Percentiles rank a stretch among this genome's conserved stretches.
These are phyloP conservation scores for Aspergillus novofumigatus DNA, from an alignment of 2,329 filamentous ascomycete species.

Conservation along the genomic window DNA sequence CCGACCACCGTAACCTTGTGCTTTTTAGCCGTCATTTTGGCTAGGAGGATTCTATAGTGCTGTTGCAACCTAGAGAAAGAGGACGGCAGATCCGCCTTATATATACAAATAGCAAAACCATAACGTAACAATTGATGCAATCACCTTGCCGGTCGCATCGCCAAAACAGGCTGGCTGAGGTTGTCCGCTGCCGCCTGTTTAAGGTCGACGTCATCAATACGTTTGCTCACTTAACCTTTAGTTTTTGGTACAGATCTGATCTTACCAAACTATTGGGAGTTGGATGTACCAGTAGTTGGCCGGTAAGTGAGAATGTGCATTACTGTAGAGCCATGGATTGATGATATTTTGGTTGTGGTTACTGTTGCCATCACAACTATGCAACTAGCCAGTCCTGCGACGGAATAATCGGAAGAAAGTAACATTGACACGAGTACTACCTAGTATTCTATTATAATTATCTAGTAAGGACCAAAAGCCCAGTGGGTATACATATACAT, in stretches of 20 bases:
- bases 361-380: too few species aligned
- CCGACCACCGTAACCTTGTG: constrained; percentile 65
- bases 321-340: neutral
- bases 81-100: neutral
- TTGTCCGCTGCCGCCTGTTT: neutral
- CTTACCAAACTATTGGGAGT: neutral
- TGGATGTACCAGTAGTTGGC: too few species aligned
- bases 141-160: neutral
- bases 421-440: too few species aligned
- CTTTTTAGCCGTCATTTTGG: constrained; percentile 1
- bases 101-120: neutral
- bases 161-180: neutral
- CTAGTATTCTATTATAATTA: too few species aligned
- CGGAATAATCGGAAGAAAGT: too few species aligned
- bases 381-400: too few species aligned
- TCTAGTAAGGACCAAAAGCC: too few species aligned
- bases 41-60: neutral
- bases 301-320: neutral
- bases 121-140: neutral
- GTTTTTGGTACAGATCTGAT: too few species aligned
- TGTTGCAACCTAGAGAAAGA: neutral
- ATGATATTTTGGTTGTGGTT: too few species aligned
- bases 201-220: neutral
- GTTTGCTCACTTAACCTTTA: neutral
- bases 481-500: too few species aligned